A percentile compares a stretch with the other conserved stretches of the same genome.
These are phyloP conservation scores for Elsinoe fawcettii DNA, from an alignment of 2,329 filamentous ascomycete genomes.

Conservation along the genomic window DNA sequence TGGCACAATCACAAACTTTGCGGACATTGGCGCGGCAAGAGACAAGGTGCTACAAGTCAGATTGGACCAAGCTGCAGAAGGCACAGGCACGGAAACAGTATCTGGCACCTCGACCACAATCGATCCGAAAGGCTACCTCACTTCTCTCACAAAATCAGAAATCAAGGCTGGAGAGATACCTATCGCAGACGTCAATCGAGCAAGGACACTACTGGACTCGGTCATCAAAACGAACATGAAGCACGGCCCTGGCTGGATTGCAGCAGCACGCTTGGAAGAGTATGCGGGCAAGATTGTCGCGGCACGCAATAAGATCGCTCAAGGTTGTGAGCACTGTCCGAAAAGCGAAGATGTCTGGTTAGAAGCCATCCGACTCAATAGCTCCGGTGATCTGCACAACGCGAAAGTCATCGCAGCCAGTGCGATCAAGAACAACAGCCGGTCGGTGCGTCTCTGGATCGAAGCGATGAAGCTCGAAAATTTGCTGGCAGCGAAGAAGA, in stretches of 20 bases:
- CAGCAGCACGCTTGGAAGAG: constrained; percentile 85
- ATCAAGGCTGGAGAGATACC: constrained; percentile 71
- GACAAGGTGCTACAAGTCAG: constrained; percentile 95
- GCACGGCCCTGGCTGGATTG: constrained; percentile 93
- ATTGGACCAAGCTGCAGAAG: constrained; percentile 77
- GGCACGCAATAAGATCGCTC: constrained; percentile 77
- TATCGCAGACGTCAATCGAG: constrained; percentile 91
- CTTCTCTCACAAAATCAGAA: constrained; percentile 76
- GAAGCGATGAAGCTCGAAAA: constrained; percentile 90
- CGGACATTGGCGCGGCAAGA: constrained; percentile 89
- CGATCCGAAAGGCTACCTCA: constrained; percentile 92
- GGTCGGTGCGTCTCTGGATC: constrained; percentile 84
- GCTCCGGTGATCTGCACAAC: constrained; percentile 63
- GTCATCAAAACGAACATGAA: constrained; percentile 96
- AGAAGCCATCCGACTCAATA: constrained; percentile 85
- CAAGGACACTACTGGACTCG: constrained; percentile 84
- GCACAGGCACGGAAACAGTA: constrained; percentile 58
- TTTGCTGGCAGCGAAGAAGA: constrained; percentile 76
- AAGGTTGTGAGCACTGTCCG: constrained; percentile 83
- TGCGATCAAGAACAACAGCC: constrained; percentile 84
- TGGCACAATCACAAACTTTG: constrained; percentile 96
- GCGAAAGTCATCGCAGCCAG: constrained; percentile 92
- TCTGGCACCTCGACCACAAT: constrained; percentile 81
- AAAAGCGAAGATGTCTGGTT: constrained; percentile 95
- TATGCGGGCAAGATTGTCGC: constrained; percentile 85